These are phyloP conservation scores for Kingdonia uniflora DNA, from an alignment of 164 flowering plant species.

Conservation along the genomic window DNA sequence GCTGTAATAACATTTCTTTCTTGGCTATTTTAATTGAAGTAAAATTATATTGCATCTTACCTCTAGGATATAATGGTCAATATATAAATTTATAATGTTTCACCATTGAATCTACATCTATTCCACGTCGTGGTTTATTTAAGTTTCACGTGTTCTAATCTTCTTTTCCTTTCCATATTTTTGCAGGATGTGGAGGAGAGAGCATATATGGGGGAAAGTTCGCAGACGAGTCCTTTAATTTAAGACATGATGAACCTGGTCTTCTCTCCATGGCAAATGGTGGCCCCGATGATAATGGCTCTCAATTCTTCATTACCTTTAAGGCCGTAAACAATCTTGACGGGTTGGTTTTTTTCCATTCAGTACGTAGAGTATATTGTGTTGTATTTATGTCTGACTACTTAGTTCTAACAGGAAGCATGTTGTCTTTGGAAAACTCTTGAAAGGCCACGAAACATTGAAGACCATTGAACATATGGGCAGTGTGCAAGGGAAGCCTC, in stretches of 20 bases:
- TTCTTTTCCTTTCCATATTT: not conserved
- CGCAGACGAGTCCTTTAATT: constrained; percentile 77
- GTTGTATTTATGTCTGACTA: not conserved
- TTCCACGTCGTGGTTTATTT: too few species aligned
- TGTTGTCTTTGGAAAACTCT: constrained; percentile 87
- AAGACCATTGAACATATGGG: constrained; percentile 65
- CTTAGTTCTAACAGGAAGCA: constrained; percentile 42
- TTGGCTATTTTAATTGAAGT: too few species aligned
- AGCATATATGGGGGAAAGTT: constrained; percentile 82
- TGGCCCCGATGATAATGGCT: constrained; percentile 67
- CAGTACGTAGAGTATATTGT: not conserved
- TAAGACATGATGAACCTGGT: constrained; percentile 78
- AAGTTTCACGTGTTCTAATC: too few species aligned
- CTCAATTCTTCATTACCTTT: constrained; percentile 78
- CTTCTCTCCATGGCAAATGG: constrained; percentile 80
- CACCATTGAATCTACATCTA: too few species aligned
- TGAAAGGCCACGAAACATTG: constrained; percentile 61
- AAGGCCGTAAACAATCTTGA: constrained; percentile 71
- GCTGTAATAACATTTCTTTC: too few species aligned
- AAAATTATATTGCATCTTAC: too few species aligned
- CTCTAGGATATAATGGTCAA: too few species aligned
- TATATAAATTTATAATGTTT: too few species aligned
- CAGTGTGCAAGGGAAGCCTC: constrained; percentile 62
- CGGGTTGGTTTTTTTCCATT: constrained; percentile 35
- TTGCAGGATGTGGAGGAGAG: constrained; percentile 82